A percentile compares a stretch with the other conserved stretches of the same genome.
These are phyloP conservation scores for Suillus variegatus DNA, from an alignment of 768 basidiomycete species.

Conservation along the genomic window DNA sequence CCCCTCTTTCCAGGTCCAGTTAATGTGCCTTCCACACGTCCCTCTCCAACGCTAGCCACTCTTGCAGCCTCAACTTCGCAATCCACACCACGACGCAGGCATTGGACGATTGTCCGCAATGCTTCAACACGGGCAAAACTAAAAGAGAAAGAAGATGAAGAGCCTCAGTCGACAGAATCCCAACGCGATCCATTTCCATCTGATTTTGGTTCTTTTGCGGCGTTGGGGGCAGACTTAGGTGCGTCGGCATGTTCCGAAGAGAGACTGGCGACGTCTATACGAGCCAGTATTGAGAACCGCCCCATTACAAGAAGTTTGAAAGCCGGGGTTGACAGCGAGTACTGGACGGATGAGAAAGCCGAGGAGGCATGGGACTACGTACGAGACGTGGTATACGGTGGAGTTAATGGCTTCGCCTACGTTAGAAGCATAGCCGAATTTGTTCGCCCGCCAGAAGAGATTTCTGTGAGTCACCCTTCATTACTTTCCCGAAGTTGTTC, in stretches of 20 bases:
- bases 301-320: slow-evolving; percentile 18
- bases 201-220: slow-evolving; percentile 66
- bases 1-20: slow-evolving; percentile 30
- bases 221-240: slow-evolving; percentile 40
- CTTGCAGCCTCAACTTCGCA: slow-evolving; percentile 11
- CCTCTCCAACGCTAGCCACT: slow-evolving; percentile 19
- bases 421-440: slow-evolving; percentile 78
- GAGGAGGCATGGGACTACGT: slow-evolving; percentile 66
- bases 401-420: slow-evolving; percentile 75
- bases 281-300: slow-evolving; percentile 36
- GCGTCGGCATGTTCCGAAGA: slow-evolving; percentile 36
- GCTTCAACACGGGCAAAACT: slow-evolving; percentile 46
- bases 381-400: slow-evolving; percentile 77
- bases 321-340: slow-evolving; percentile 28
- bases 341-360: slow-evolving; percentile 53
- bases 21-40: slow-evolving; percentile 24
- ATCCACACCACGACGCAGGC: slow-evolving; percentile 40
- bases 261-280: slow-evolving; percentile 36
- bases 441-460: slow-evolving; percentile 35
- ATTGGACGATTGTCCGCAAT: slow-evolving; percentile 64
- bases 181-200: slow-evolving; percentile 53
- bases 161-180: slow-evolving; percentile 40
- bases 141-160: slow-evolving; percentile 51
- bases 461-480: neutral
- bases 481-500: too few relatives aligned